Percentiles rank a stretch among this genome's conserved stretches.
These are phyloP conservation scores for Endotrypanum monterogeii DNA, from an alignment of 208 protist species.

Conservation along the genomic window DNA sequence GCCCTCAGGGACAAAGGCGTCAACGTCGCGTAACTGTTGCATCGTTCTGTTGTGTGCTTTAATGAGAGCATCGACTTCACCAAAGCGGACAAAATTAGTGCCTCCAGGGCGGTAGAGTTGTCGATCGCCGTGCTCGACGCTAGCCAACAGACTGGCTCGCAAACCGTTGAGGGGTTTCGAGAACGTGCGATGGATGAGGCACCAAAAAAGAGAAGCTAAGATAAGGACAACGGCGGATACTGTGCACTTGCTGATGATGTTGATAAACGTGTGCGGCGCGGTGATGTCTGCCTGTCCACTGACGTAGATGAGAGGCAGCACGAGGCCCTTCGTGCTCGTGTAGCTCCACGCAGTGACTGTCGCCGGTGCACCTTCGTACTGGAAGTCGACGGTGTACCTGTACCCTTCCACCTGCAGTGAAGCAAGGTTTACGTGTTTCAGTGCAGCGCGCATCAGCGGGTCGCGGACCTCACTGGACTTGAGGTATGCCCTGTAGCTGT, in stretches of 20 bases:
- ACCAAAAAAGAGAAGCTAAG: neutral
- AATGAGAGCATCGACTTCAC: slow-evolving; percentile 14
- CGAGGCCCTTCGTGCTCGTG: neutral
- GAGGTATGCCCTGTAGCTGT: slow-evolving; percentile 8
- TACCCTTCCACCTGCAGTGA: slow-evolving; percentile 1
- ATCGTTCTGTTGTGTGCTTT: slow-evolving; percentile 24
- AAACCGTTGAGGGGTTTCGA: slow-evolving; percentile 7
- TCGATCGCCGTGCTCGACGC: neutral
- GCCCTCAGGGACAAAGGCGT: slow-evolving; percentile 21
- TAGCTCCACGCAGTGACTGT: slow-evolving; percentile 1
- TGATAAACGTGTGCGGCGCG: neutral
- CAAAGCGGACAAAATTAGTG: slow-evolving; percentile 1
- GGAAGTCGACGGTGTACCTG: slow-evolving; percentile 8
- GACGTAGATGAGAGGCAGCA: slow-evolving; percentile 3
- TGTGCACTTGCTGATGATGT: slow-evolving; percentile 6
- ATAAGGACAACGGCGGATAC: neutral
- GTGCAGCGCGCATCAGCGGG: slow-evolving; percentile 39
- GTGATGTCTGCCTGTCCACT: slow-evolving; percentile 1
- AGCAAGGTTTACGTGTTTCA: slow-evolving; percentile 30
- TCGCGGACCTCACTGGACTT: slow-evolving; percentile 24
- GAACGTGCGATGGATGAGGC: neutral
- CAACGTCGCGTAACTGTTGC: slow-evolving; percentile 21
- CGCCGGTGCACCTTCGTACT: slow-evolving; percentile 2
- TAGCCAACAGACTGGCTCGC: neutral
- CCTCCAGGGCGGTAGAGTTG: neutral